Percentiles rank a stretch among this genome's conserved stretches.
phyloP scores from a whole-genome alignment of 1,284 basidiomycete genomes.

The Schizophyllum commune region DNA sequence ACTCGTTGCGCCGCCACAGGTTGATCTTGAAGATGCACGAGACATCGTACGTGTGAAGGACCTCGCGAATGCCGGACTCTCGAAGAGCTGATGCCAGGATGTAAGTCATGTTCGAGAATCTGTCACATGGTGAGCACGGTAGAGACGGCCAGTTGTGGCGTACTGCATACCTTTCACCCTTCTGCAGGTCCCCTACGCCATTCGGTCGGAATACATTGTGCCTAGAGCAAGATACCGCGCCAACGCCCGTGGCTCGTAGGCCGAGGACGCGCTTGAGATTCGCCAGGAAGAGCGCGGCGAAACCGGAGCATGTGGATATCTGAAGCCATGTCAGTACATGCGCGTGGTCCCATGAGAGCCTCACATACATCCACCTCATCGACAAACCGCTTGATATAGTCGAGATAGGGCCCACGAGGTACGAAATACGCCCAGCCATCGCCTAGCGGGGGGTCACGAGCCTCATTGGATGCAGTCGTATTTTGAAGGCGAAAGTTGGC shows the following conservation, averaged over 20 bases:
- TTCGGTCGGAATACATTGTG: slow-evolving; percentile 12
- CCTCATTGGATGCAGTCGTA: slow-evolving; percentile 4
- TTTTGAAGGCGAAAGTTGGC: slow-evolving; percentile 15
- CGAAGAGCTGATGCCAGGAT: slow-evolving; percentile 4
- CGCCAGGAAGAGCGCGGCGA: neutral
- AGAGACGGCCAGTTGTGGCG: neutral
- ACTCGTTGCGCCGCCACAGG: slow-evolving; percentile 1
- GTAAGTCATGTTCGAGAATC: slow-evolving; percentile 17
- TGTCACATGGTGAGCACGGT: neutral
- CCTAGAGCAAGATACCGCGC: slow-evolving; percentile 10
- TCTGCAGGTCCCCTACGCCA: slow-evolving; percentile 12
- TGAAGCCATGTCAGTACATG: neutral
- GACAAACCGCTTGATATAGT: slow-evolving; percentile 12
- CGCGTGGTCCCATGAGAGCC: neutral
- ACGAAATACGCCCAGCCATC: slow-evolving; percentile 11
- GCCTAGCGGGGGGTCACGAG: slow-evolving; percentile 6
- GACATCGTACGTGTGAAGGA: slow-evolving; percentile 15
- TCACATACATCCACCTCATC: neutral
- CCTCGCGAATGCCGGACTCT: neutral
- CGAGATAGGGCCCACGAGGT: neutral
- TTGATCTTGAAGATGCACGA: slow-evolving; percentile 13
- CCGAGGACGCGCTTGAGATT: neutral
- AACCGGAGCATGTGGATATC: neutral
- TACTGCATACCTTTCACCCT: slow-evolving; percentile 10
- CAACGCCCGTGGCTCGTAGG: slow-evolving; percentile 8